Evolutionary conservation across 1,284 basidiomycete genomes (phyloP), one percentile per base, ranked within the genome.

Genomic region (Ganoderma leucocontextum): DNA sequence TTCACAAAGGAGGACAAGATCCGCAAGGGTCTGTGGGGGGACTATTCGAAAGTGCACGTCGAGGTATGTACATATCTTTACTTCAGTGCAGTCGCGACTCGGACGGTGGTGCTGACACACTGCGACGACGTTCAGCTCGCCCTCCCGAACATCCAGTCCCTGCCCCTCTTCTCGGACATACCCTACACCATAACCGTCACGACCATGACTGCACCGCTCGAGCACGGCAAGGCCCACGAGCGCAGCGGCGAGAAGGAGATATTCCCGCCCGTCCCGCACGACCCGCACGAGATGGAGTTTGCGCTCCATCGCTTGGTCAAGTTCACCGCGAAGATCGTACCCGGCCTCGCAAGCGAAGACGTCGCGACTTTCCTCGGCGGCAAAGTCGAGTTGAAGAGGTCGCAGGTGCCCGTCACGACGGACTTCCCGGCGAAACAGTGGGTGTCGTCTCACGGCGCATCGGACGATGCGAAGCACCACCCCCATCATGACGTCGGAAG

Each of bases 21-120:
- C 22, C 58, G 75, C 12, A 69, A 67, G 47, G 74, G 75, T 2
- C 44, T 75, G 2, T 77, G 74, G 72, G 75, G 75, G 9, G 71
- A 73, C 6, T 72, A 75, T 49, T 44, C 75, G 0, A 63, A 67
- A 19, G 75, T 73, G 10, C 61, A 63, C 53, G 68, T 70, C 55
- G 57, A 75, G 67, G 60, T 75, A 64, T 17, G 62, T 68, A 19
- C 44, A 9, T 6, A 9, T 22, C 57, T 22, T 19, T 33, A 22
- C n/a, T 8, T 22, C 10, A 10, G 19, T 38, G 15, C 60, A 9
- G 10, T 9, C 22, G 17, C 17, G 15, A 17, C 12, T 42, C n/a
- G 8, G 7, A 25, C 35, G 19, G 44, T 38, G 19, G 44, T 38
- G 52, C 25, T 29, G 33, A 55, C 60, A 55, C 60, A 13, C 38